Base-by-base conservation (phyloP, 2,329 filamentous ascomycete species). In the Endoconidiophora laricicola region DNA sequence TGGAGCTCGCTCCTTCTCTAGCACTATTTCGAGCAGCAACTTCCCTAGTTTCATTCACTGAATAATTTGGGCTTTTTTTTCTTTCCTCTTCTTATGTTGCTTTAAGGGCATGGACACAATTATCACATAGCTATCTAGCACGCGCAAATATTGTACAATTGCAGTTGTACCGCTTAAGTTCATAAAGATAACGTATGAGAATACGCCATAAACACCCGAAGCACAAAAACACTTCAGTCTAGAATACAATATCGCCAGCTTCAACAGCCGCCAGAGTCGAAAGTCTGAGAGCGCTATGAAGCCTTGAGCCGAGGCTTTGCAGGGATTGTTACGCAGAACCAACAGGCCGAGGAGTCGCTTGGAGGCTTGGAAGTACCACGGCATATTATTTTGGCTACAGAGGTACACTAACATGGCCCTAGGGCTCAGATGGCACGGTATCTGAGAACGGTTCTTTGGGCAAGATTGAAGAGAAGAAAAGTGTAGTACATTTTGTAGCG, bases 221-320 rank as follows among this genome's bases (percentile, higher is more conserved):
- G 16, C 16, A 18, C 16, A 18, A 18, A 18, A 18, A 18, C 16
- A 18, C 16, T 2, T 18, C 16, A 18, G 12, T 29, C 7, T 33
- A 12, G 29, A 3, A 7, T 33, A 33, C 29, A 9, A 33, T 9
- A 12, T 33, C 29, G 6, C 10, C 9, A 22, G 2, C 14, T 10
- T 4, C 26, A 45, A 45, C 24, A 16, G 7, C 29, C 44, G 29
- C 26, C 12, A 37, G 26, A 18, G 14, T 14, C 20, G 10, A 36
- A 16, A 6, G 7, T 7, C 33, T 23, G 10, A 14, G 18, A 24
- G 20, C 37, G 44, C 26, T 24, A 10, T 46, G 23, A 38, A 36
- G 22, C 16, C 16, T 39, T 46, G 44, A 46, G 44, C 44, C 44
- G 44, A 46, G 44, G 44, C 20, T 46, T 39, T 14, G 20, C 37